Percentiles rank a stretch among this genome's conserved stretches.
Evolutionary conservation across 805 yeast species (phyloP).

Genomic region (Yarrowia sp.): DNA sequence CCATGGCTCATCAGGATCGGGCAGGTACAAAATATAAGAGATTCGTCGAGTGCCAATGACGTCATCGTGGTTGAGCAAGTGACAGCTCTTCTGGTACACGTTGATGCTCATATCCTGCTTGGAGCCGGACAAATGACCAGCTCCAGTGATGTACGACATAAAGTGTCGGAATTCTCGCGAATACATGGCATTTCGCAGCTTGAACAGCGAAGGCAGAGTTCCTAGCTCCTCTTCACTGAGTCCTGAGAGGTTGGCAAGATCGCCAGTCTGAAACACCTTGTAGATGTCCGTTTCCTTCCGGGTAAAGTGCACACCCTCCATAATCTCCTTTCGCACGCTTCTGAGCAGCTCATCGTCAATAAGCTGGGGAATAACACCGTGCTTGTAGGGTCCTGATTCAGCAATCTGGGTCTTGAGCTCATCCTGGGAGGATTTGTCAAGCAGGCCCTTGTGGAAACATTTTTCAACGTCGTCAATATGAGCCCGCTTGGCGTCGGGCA

Average conservation of each 20-base stretch:
- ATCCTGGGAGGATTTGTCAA: slow-evolving; percentile 17
- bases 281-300: slow-evolving; percentile 97
- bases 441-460: slow-evolving; percentile 31
- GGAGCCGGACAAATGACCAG: slow-evolving; percentile 88
- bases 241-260: slow-evolving; percentile 89
- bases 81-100: slow-evolving; percentile 91
- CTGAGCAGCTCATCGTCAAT: slow-evolving; percentile 79
- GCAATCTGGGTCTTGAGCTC: slow-evolving; percentile 50
- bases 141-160: slow-evolving; percentile 76
- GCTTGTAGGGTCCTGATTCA: slow-evolving; percentile 77
- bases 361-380: slow-evolving; percentile 83
- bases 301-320: slow-evolving; percentile 84
- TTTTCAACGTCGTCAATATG: slow-evolving; percentile 30
- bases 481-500: slow-evolving; percentile 34
- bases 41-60: slow-evolving; percentile 95
- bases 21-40: slow-evolving; percentile 88
- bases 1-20: slow-evolving; percentile 92
- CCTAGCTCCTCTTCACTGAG: slow-evolving; percentile 76
- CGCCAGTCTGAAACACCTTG: slow-evolving; percentile 83
- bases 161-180: slow-evolving; percentile 83
- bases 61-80: slow-evolving; percentile 93
- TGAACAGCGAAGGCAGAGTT: slow-evolving; percentile 74
- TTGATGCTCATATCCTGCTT: slow-evolving; percentile 93
- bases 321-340: slow-evolving; percentile 83
- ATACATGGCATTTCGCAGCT: slow-evolving; percentile 85